phyloP scores from a whole-genome alignment of 352 stramenopile species.

The Globisporangium cystogenes region DNA sequence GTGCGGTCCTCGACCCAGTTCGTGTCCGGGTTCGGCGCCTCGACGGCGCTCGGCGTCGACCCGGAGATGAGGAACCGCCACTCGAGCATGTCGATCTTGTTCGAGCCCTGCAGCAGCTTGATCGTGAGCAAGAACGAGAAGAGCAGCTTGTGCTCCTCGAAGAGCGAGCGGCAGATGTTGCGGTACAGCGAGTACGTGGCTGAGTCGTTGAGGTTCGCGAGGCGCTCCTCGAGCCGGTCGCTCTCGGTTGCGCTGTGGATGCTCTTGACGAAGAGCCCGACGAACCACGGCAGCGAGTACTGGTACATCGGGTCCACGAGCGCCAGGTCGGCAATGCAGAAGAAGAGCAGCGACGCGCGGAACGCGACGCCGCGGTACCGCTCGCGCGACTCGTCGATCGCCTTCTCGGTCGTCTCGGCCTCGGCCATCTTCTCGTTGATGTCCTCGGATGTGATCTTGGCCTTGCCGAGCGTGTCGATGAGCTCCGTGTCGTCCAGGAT shows the following conservation, averaged over 20 bases:
- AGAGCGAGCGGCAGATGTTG: conserved; percentile 92
- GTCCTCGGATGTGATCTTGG: conserved; percentile 90
- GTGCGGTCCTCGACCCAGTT: conserved; percentile 37
- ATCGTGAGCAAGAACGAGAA: conserved; percentile 92
- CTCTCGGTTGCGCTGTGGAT: conserved; percentile 79
- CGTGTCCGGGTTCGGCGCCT: conserved; percentile 20
- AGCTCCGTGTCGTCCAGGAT: conserved; percentile 92
- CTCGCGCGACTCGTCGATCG: conserved; percentile 89
- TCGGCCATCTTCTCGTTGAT: conserved; percentile 93
- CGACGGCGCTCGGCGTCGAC: conserved; percentile 38
- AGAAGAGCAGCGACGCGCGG: conserved; percentile 89
- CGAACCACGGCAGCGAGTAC: conserved; percentile 93
- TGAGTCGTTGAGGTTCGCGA: conserved; percentile 88
- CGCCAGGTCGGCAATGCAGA: conserved; percentile 89
- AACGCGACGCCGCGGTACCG: conserved; percentile 88
- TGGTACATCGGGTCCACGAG: conserved; percentile 94
- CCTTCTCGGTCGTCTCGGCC: conserved; percentile 88
- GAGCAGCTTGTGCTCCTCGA: conserved; percentile 93
- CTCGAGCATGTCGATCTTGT: conserved; percentile 84
- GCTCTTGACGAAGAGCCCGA: conserved; percentile 87
- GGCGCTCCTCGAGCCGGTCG: conserved; percentile 77
- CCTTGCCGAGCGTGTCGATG: conserved; percentile 89
- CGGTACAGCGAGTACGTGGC: conserved; percentile 93
- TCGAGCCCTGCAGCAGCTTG: conserved; percentile 69
- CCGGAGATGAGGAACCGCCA: conserved; percentile 94